These are phyloP conservation scores for Verticillium alfalfae DNA, from an alignment of 2,329 filamentous ascomycete genomes.

Conservation along the genomic window DNA sequence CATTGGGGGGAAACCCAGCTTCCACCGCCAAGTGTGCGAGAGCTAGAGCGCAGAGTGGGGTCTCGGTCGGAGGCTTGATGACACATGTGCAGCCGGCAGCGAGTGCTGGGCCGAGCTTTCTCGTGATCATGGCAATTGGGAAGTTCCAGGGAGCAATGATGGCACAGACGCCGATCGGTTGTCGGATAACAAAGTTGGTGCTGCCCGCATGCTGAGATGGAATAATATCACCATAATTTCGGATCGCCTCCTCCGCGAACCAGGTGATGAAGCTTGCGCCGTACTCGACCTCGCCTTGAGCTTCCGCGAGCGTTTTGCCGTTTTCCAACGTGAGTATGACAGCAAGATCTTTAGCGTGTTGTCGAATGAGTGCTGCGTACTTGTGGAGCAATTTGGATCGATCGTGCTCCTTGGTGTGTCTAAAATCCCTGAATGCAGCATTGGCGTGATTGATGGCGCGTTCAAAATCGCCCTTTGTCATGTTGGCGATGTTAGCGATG, in stretches of 20 bases:
- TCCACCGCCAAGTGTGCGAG: constrained; percentile 58
- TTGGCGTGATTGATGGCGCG: background rate
- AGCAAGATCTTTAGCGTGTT: constrained; percentile 15
- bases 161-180: constrained; percentile 63
- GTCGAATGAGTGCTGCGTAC: background rate
- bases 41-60: constrained; percentile 62
- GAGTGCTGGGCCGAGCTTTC: constrained; percentile 43
- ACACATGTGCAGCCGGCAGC: constrained; percentile 69
- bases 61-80: constrained; percentile 65
- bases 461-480: background rate
- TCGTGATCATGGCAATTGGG: constrained; percentile 42
- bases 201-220: constrained; percentile 47
- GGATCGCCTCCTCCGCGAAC: constrained; percentile 57
- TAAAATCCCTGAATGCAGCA: background rate
- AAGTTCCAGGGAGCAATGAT: constrained; percentile 66
- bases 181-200: constrained; percentile 56
- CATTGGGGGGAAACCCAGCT: constrained; percentile 62
- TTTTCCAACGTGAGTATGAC: constrained; percentile 66
- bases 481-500: background rate
- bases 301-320: constrained; percentile 58
- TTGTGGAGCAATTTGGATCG: background rate
- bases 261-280: constrained; percentile 57
- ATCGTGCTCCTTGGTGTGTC: constrained; percentile 1
- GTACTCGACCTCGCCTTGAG: constrained; percentile 53
- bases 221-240: constrained; percentile 56